Percentiles rank a stretch among this genome's conserved stretches.
Evolutionary conservation across 371 early-diverging fungal genomes (phyloP).

Genomic region (Phascolomyces articulosus): DNA sequence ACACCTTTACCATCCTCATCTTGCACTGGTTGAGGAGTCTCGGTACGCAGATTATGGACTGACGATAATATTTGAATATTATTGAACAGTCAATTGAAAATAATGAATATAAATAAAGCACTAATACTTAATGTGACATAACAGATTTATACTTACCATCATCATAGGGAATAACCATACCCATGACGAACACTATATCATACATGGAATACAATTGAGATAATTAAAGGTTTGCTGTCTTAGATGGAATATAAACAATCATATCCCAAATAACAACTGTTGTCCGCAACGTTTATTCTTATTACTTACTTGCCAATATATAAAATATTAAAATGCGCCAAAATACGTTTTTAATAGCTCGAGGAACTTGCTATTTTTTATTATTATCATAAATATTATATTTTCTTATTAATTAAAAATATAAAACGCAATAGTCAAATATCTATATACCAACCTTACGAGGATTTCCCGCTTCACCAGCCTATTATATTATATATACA

Average conservation of each 20-base stretch:
- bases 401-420: too few relatives aligned
- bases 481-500: constrained; percentile 10
- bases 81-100: too few relatives aligned
- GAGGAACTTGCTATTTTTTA: constrained; percentile 19
- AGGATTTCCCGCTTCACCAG: constrained; percentile 58
- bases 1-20: constrained; percentile 11
- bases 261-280: not conserved
- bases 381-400: too few relatives aligned
- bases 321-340: constrained; percentile 70
- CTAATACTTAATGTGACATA: too few relatives aligned
- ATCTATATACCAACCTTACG: constrained; percentile 32
- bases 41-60: too few relatives aligned
- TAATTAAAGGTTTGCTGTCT: too few relatives aligned
- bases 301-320: constrained; percentile 42
- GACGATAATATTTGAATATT: too few relatives aligned
- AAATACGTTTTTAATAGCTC: constrained; percentile 63
- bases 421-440: too few relatives aligned
- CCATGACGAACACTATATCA: constrained; percentile 63
- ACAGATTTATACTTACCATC: constrained; percentile 25
- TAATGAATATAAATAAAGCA: too few relatives aligned
- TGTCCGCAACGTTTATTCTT: not conserved
- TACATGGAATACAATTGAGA: too few relatives aligned
- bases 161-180: constrained; percentile 59
- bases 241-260: too few relatives aligned
- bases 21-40: too few relatives aligned